These are phyloP conservation scores for Hypoxylon sp. DNA, from an alignment of 2,329 filamentous ascomycete species.

Conservation along the genomic window DNA sequence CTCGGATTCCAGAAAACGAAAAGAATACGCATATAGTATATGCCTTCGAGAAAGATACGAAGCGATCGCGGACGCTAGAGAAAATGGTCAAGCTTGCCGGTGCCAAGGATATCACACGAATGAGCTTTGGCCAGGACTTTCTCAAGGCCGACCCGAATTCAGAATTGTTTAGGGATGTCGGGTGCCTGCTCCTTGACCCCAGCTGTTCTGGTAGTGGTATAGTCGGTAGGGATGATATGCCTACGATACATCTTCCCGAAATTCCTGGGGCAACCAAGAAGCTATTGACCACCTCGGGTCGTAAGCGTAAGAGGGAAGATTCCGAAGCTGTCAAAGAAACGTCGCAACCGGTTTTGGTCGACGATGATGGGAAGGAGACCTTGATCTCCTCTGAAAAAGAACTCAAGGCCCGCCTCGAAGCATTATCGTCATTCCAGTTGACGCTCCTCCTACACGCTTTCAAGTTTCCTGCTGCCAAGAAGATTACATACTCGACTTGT, in stretches of 20 bases:
- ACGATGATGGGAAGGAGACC: conserved; percentile 71
- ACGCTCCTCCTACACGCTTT: conserved; percentile 88
- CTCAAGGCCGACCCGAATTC: conserved; percentile 78
- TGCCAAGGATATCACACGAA: conserved; percentile 74
- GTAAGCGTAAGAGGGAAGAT: conserved; percentile 64
- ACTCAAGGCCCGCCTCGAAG: conserved; percentile 75
- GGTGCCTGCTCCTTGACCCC: conserved; percentile 87
- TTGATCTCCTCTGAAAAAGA: conserved; percentile 68
- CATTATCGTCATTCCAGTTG: conserved; percentile 86
- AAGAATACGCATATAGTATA: conserved; percentile 68
- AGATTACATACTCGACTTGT: conserved; percentile 94
- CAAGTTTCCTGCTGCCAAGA: conserved; percentile 79
- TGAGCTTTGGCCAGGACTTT: conserved; percentile 86
- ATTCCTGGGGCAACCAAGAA: conserved; percentile 57
- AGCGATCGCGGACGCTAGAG: conserved; percentile 80
- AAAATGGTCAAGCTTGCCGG: conserved; percentile 89
- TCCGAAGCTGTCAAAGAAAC: conserved; percentile 50
- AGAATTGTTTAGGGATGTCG: conserved; percentile 76
- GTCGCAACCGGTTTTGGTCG: conserved; percentile 60
- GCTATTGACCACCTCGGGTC: conserved; percentile 46
- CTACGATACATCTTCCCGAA: conserved; percentile 73
- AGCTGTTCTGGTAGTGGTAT: conserved; percentile 98
- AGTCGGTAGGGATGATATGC: conserved; percentile 85
- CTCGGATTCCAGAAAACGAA: conserved; percentile 57
- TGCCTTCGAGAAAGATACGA: conserved; percentile 83